Evolutionary conservation across 306 rosid genomes (phyloP).

Genomic region (Sicyos edulis): DNA sequence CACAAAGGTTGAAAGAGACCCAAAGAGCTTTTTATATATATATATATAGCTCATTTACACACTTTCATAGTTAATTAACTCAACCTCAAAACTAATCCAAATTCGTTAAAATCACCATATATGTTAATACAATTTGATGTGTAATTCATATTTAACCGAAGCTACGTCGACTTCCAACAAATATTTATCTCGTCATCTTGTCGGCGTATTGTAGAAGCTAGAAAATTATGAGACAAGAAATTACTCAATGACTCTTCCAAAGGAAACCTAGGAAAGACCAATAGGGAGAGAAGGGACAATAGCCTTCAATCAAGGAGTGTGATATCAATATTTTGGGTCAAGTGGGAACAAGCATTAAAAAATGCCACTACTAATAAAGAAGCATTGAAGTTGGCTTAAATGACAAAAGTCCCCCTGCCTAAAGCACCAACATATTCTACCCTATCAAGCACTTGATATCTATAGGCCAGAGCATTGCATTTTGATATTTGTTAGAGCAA

Average conservation of each 20-base stretch:
- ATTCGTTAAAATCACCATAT: too few species aligned
- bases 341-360: neutral
- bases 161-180: neutral
- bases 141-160: too few species aligned
- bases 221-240: neutral
- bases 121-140: too few species aligned
- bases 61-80: too few species aligned
- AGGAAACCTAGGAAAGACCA: neutral
- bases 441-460: neutral
- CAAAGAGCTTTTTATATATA: too few species aligned
- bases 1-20: too few species aligned
- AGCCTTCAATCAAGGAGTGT: neutral
- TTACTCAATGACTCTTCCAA: neutral
- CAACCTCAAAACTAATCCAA: too few species aligned
- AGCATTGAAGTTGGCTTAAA: neutral
- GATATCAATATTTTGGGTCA: neutral
- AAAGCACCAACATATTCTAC: neutral
- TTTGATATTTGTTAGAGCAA: neutral
- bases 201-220: neutral
- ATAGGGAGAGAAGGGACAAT: neutral
- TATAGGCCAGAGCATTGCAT: neutral
- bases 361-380: neutral
- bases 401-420: neutral
- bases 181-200: neutral
- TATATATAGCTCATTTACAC: too few species aligned